Evolutionary conservation across 495 filamentous ascomycete species (phyloP).

Genomic region (Chaetomium fimeti): DNA sequence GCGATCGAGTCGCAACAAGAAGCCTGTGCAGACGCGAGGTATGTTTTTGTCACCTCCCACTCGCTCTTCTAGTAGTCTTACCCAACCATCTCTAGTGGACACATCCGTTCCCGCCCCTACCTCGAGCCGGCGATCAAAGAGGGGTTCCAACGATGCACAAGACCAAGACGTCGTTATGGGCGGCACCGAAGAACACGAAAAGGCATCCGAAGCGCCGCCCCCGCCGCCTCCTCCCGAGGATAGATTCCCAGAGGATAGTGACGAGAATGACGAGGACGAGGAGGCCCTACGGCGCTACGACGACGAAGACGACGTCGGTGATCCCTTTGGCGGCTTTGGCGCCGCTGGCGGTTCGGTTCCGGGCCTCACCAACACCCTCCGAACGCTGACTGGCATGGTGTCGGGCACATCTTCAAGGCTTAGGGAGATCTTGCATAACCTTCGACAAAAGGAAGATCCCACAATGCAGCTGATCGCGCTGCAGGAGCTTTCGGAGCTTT

Average conservation of each 20-base stretch:
- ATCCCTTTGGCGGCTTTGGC: constrained; percentile 77
- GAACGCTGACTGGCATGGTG: constrained; percentile 88
- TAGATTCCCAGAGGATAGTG: constrained; percentile 50
- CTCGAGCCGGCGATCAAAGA: constrained; percentile 54
- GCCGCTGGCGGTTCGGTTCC: constrained; percentile 58
- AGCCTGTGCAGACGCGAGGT: constrained; percentile 44
- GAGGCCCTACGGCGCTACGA: constrained; percentile 47
- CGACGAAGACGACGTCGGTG: constrained; percentile 59
- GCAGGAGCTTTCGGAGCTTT: constrained; percentile 87
- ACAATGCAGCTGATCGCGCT: constrained; percentile 89
- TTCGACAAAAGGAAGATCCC: constrained; percentile 83
- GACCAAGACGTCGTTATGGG: constrained; percentile 54
- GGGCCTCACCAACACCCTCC: constrained; percentile 75
- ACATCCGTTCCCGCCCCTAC: constrained; percentile 32
- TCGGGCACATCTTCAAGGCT: constrained; percentile 75
- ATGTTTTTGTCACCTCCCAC: constrained; percentile 11
- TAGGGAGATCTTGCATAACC: constrained; percentile 77
- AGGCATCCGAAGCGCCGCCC: constrained; percentile 46
- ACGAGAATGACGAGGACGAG: constrained; percentile 46
- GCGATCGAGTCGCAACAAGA: constrained; percentile 67
- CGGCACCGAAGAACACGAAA: constrained; percentile 63
- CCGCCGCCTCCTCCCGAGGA: constrained; percentile 46
- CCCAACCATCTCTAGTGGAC: constrained; percentile 23
- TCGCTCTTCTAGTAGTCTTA: constrained; percentile 22
- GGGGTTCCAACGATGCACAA: constrained; percentile 50